phyloP scores from a whole-genome alignment of 768 basidiomycete genomes.

The Hydnomerulius pinastri region DNA sequence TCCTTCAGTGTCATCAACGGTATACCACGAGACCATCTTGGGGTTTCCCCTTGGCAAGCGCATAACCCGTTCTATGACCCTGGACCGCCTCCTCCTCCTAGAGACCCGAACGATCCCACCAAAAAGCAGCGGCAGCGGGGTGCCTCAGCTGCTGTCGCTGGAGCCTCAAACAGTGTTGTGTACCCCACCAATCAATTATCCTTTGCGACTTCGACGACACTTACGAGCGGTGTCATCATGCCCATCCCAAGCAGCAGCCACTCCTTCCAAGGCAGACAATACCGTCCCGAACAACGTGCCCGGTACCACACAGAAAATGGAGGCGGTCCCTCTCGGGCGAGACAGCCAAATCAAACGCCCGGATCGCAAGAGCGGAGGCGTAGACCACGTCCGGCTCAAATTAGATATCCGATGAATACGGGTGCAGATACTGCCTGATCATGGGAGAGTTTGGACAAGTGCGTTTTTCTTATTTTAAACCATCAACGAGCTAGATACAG shows the following conservation, averaged over 20 bases:
- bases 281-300: neutral
- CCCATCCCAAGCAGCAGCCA: neutral
- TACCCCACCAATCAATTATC: neutral
- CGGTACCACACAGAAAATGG: neutral
- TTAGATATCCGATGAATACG: neutral
- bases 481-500: too few species aligned
- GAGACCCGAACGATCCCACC: constrained; percentile 22
- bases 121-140: constrained; percentile 1
- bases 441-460: neutral
- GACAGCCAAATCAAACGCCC: neutral
- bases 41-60: constrained; percentile 47
- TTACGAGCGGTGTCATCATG: neutral
- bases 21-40: constrained; percentile 40
- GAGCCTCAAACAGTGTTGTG: neutral
- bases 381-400: neutral
- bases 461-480: neutral
- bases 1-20: constrained; percentile 58
- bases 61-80: constrained; percentile 72
- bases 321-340: neutral
- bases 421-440: neutral
- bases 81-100: constrained; percentile 62
- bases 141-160: neutral
- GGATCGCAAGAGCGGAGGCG: neutral
- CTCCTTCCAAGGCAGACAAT: neutral
- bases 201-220: neutral